Evolutionary conservation across 83 land plant species (phyloP).

Genomic region (Diphasiastrum complanatum): DNA sequence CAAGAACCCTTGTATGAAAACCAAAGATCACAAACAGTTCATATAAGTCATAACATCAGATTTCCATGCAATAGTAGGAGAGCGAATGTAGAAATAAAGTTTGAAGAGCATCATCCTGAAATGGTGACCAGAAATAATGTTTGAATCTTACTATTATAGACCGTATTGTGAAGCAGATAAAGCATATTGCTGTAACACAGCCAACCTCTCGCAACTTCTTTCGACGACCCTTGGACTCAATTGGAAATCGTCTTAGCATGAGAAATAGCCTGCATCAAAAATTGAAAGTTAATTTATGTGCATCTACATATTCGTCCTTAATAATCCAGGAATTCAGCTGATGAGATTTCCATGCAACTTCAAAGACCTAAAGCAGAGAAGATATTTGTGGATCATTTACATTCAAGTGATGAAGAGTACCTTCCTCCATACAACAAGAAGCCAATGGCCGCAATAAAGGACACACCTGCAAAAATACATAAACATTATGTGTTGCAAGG

Average conservation of each 20-base stretch:
- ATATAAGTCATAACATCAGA: too few species aligned
- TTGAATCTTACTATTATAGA: conserved; percentile 70
- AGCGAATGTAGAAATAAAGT: background rate
- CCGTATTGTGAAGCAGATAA: conserved; percentile 71
- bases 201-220: conserved; percentile 96
- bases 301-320: background rate
- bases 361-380: too few species aligned
- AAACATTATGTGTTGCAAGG: background rate
- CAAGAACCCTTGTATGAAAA: too few species aligned
- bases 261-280: conserved; percentile 54
- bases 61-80: too few species aligned
- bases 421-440: conserved; percentile 83
- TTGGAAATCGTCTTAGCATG: conserved; percentile 87
- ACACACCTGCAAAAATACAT: conserved; percentile 40
- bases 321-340: too few species aligned
- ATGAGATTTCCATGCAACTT: too few species aligned
- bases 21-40: too few species aligned
- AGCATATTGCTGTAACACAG: conserved; percentile 92
- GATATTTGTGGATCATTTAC: too few species aligned
- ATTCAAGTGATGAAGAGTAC: too few species aligned
- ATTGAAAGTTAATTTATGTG: background rate
- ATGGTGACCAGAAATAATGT: background rate
- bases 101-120: background rate
- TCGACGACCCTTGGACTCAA: conserved; percentile 86
- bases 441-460: conserved; percentile 80